Evolutionary conservation across 2,329 filamentous ascomycete genomes (phyloP).

Genomic region (Cladosporium halotolerans): DNA sequence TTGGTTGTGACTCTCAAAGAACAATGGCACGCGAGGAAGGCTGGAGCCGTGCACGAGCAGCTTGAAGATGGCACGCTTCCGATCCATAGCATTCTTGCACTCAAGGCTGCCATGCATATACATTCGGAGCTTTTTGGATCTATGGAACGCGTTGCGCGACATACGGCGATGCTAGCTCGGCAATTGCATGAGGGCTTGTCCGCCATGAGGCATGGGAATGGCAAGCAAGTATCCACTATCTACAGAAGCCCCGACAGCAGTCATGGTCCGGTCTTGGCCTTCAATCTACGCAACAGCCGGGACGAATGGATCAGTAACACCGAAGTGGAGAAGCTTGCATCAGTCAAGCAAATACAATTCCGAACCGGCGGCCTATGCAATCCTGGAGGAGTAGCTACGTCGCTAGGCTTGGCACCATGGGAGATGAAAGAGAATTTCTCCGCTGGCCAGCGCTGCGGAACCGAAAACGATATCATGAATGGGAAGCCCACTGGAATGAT

Average conservation of each 20-base stretch:
- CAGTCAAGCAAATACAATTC: constrained; percentile 72
- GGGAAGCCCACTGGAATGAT: constrained; percentile 86
- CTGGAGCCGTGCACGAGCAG: constrained; percentile 64
- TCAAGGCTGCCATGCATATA: constrained; percentile 65
- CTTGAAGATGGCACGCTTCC: constrained; percentile 89
- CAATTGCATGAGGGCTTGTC: constrained; percentile 54
- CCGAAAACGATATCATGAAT: constrained; percentile 71
- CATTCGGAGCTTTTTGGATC: constrained; percentile 62
- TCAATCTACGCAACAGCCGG: constrained; percentile 66
- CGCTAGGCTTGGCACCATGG: constrained; percentile 67
- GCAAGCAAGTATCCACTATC: constrained; percentile 56
- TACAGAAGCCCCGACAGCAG: constrained; percentile 42
- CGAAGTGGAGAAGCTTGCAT: constrained; percentile 82
- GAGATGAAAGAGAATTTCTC: constrained; percentile 83
- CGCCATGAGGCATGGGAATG: constrained; percentile 63
- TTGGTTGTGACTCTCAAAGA: constrained; percentile 69
- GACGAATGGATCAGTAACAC: constrained; percentile 73
- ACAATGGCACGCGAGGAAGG: constrained; percentile 76
- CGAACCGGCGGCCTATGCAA: constrained; percentile 89
- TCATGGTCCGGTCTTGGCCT: constrained; percentile 72
- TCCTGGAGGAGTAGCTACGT: constrained; percentile 73
- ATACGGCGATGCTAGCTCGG: constrained; percentile 61
- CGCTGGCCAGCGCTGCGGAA: constrained; percentile 75
- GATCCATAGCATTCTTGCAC: constrained; percentile 81
- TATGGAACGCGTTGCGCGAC: constrained; percentile 62